Conservation (phyloP, 164 flowering plant species). For the Tetrastigma voinierianum region DNA sequence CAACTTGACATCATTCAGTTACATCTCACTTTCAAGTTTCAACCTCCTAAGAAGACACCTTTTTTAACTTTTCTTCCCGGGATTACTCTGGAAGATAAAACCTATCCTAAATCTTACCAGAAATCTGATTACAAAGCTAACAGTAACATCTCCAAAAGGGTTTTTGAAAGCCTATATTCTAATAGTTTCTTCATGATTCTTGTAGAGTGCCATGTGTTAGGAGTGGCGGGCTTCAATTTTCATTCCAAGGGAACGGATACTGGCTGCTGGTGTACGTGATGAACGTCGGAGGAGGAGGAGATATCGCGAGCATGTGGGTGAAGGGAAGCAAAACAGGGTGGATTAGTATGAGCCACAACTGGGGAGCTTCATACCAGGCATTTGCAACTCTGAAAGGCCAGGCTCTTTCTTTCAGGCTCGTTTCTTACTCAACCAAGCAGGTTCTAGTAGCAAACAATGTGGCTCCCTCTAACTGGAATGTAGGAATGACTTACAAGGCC, state of each 20-base stretch:
- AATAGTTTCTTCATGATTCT: neutral
- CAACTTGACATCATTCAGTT: no score
- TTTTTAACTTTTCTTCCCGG: no score
- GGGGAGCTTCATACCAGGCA: slow-evolving; percentile 96
- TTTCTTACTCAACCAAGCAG: slow-evolving; percentile 55
- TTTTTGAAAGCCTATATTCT: no score
- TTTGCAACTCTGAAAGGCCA: slow-evolving; percentile 71
- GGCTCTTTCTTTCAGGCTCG: slow-evolving; percentile 73
- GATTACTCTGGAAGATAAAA: no score
- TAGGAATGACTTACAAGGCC: slow-evolving; percentile 51
- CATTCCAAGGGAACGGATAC: slow-evolving; percentile 85
- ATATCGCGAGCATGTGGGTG: slow-evolving; percentile 68
- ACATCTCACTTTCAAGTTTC: no score
- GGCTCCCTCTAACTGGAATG: slow-evolving; percentile 43
- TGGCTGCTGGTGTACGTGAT: slow-evolving; percentile 88
- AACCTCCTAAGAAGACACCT: no score
- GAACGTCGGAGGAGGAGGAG: slow-evolving; percentile 94
- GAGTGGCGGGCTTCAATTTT: slow-evolving; percentile 60
- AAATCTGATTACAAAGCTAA: no score
- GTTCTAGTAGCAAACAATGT: slow-evolving; percentile 51
- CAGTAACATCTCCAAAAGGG: no score
- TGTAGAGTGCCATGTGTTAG: slow-evolving; percentile 66
- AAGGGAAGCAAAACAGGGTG: slow-evolving; percentile 63
- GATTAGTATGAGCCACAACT: slow-evolving; percentile 79
- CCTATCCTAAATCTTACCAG: no score